A percentile compares a stretch with the other conserved stretches of the same genome.
Evolutionary conservation across 345 rosid species (phyloP).

Genomic region (Eucalyptus victrix): DNA sequence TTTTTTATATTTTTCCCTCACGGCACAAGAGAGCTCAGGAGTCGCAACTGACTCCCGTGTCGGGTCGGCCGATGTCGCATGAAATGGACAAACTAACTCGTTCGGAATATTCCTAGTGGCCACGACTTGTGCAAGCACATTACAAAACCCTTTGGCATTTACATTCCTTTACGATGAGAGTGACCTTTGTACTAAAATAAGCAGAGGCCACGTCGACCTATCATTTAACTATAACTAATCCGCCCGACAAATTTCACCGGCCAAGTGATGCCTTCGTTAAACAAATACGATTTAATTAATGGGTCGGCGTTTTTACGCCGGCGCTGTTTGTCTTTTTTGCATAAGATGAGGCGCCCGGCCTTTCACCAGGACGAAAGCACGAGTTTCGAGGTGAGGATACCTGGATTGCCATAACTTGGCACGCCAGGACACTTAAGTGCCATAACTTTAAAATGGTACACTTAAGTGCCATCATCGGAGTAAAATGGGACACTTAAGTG

Average conservation of each 20-base stretch:
- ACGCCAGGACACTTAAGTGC: too few relatives aligned
- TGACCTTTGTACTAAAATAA: neutral
- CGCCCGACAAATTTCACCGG: neutral
- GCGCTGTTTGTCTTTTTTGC: neutral
- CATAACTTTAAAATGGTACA: too few relatives aligned
- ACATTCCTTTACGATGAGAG: neutral
- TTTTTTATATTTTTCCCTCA: neutral
- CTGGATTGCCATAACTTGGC: too few relatives aligned
- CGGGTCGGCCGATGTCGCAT: neutral
- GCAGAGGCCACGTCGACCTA: neutral
- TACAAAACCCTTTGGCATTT: neutral
- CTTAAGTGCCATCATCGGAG: too few relatives aligned
- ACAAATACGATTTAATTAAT: neutral
- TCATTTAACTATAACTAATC: neutral
- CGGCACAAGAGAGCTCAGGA: neutral
- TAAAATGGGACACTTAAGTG: too few relatives aligned
- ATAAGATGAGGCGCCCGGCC: neutral
- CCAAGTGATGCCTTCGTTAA: neutral
- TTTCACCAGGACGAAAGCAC: neutral
- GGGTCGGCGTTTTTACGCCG: neutral
- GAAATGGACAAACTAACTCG: neutral
- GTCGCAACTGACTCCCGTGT: neutral
- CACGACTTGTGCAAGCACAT: neutral
- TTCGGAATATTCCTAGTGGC: neutral
- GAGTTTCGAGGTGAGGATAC: too few relatives aligned